Conservation (phyloP, 1,284 basidiomycete species). For the Moniliophthora roreri region DNA sequence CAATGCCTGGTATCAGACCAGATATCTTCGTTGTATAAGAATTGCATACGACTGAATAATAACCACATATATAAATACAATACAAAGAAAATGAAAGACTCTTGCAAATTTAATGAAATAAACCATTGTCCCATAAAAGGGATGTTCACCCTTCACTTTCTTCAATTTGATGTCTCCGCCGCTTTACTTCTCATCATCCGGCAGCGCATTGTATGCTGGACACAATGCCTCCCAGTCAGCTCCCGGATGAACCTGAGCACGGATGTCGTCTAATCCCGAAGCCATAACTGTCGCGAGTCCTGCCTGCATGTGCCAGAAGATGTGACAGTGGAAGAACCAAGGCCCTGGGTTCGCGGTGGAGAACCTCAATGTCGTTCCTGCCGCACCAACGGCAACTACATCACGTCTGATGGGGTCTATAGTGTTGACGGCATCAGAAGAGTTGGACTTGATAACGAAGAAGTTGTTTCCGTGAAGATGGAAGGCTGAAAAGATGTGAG, state of each 20-base stretch:
- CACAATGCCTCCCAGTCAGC: conserved; percentile 25
- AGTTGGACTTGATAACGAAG: conserved; percentile 28
- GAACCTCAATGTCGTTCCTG: conserved; percentile 12
- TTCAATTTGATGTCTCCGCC: too few relatives aligned
- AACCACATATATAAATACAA: too few relatives aligned
- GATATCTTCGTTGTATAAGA: too few relatives aligned
- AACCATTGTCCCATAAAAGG: too few relatives aligned
- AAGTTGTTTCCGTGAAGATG: conserved; percentile 26
- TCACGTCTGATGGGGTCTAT: conserved; percentile 26
- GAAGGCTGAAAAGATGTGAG: conserved; percentile 17
- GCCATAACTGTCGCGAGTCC: conserved; percentile 27
- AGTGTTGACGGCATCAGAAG: conserved; percentile 18
- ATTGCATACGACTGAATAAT: too few relatives aligned
- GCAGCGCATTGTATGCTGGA: conserved; percentile 22
- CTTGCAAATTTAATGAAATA: too few relatives aligned
- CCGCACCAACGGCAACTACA: conserved; percentile 18
- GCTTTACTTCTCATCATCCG: conserved; percentile 10
- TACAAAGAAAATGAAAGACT: too few relatives aligned
- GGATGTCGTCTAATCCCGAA: conserved; percentile 17
- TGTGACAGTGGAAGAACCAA: conserved; percentile 29
- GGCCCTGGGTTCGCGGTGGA: conserved; percentile 10
- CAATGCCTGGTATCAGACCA: too few relatives aligned
- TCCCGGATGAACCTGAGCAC: conserved; percentile 17
- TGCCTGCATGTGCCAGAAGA: conserved; percentile 29
- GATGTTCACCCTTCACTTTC: too few relatives aligned